phyloP scores from a whole-genome alignment of 345 rosid genomes.

The Pugionium cornutum region DNA sequence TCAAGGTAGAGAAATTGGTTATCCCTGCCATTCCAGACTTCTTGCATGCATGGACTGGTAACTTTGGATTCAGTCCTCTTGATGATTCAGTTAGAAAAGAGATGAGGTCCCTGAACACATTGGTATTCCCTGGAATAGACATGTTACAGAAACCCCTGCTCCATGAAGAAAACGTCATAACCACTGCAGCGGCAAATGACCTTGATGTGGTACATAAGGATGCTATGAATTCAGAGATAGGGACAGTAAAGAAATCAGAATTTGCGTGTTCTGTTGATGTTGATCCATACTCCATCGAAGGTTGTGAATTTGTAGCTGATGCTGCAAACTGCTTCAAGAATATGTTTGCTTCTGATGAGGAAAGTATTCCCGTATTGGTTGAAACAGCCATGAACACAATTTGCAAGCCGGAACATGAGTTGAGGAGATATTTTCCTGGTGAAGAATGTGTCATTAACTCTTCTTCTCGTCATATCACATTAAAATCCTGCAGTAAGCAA shows the following conservation, averaged over 20 bases:
- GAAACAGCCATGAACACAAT: conserved; percentile 30
- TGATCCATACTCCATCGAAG: background rate
- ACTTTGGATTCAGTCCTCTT: conserved; percentile 36
- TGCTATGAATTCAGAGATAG: conserved; percentile 16
- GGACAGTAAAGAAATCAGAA: conserved; percentile 28
- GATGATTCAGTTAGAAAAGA: conserved; percentile 36
- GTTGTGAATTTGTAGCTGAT: conserved; percentile 9
- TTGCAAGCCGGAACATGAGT: conserved; percentile 20
- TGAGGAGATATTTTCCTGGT: conserved; percentile 3
- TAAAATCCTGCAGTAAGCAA: conserved; percentile 26
- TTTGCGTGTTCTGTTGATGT: conserved; percentile 23
- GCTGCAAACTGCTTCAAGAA: conserved; percentile 29
- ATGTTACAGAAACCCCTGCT: conserved; percentile 39
- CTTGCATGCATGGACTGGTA: conserved; percentile 42
- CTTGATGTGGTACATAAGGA: conserved; percentile 2
- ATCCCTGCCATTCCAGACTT: conserved; percentile 45
- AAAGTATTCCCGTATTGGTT: conserved; percentile 26
- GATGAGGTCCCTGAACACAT: conserved; percentile 37
- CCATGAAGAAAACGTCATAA: conserved; percentile 17
- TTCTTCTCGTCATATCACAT: conserved; percentile 30
- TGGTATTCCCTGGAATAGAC: conserved; percentile 42
- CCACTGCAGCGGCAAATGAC: conserved; percentile 25
- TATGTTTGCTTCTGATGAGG: conserved; percentile 39
- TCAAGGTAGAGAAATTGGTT: conserved; percentile 43
- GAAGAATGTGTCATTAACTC: conserved; percentile 28